A percentile compares a stretch with the other conserved stretches of the same genome.
phyloP scores from a whole-genome alignment of 257 asterid species.

The Handroanthus guayacan region DNA sequence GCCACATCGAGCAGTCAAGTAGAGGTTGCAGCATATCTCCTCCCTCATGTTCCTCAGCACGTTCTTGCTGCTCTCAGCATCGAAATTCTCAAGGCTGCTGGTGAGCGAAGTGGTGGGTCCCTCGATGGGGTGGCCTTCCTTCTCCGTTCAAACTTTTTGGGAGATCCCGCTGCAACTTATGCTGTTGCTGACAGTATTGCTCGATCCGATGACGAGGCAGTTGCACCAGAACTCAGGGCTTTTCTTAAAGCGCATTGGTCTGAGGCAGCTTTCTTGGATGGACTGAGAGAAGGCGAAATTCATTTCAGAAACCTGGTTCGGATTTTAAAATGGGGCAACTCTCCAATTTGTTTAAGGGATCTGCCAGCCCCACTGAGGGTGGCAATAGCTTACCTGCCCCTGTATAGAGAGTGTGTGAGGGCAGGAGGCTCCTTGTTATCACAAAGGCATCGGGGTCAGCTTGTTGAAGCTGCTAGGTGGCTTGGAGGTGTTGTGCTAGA shows the following conservation, averaged over 20 bases:
- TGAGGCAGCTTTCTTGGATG: constrained; percentile 73
- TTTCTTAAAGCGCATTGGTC: constrained; percentile 89
- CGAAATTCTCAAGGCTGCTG: constrained; percentile 97
- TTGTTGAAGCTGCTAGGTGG: constrained; percentile 75
- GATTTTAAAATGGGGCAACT: constrained; percentile 71
- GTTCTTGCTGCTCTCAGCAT: constrained; percentile 91
- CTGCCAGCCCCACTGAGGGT: constrained; percentile 87
- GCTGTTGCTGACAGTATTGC: constrained; percentile 95
- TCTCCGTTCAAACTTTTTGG: constrained; percentile 80
- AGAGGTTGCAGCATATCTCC: constrained; percentile 78
- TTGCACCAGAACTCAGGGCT: constrained; percentile 74
- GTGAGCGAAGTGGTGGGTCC: constrained; percentile 91
- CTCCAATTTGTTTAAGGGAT: constrained; percentile 76
- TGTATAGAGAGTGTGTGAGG: constrained; percentile 84
- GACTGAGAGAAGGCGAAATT: constrained; percentile 61
- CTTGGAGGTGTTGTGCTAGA: constrained; percentile 69
- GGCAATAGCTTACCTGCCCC: constrained; percentile 85
- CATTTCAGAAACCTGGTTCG: constrained; percentile 67
- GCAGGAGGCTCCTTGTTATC: constrained; percentile 79
- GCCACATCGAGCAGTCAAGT: constrained; percentile 97
- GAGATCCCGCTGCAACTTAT: constrained; percentile 84
- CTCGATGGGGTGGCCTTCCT: constrained; percentile 92
- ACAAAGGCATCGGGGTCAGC: constrained; percentile 83
- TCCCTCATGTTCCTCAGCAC: constrained; percentile 94
- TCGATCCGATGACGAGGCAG: constrained; percentile 70